Evolutionary conservation across 305 asterid species (phyloP).

Genomic region (Fraxinus sp.): DNA sequence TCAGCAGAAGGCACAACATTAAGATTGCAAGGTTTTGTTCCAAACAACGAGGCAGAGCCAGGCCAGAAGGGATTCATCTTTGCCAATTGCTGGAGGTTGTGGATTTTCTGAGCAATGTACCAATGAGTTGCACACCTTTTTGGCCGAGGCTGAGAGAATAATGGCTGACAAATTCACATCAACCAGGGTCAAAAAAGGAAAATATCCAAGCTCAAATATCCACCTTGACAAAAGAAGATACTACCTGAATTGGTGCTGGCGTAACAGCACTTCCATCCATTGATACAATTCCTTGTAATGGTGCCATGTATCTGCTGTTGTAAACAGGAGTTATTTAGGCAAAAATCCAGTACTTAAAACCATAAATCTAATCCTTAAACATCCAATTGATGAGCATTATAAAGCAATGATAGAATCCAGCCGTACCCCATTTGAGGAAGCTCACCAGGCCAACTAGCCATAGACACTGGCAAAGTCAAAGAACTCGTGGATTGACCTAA

Average conservation of each 20-base stretch:
- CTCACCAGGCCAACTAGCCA: constrained; percentile 86
- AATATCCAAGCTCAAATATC: neutral
- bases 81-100: constrained; percentile 65
- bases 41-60: constrained; percentile 55
- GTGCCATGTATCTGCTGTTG: constrained; percentile 79
- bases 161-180: constrained; percentile 43
- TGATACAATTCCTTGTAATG: constrained; percentile 84
- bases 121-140: constrained; percentile 94
- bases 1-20: constrained; percentile 53
- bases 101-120: constrained; percentile 85
- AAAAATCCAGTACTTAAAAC: constrained; percentile 11
- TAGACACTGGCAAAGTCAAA: neutral
- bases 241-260: constrained; percentile 69
- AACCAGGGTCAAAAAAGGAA: neutral
- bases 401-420: constrained; percentile 18
- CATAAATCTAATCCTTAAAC: constrained; percentile 21
- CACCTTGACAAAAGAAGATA: neutral
- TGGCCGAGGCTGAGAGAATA: constrained; percentile 82
- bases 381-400: constrained; percentile 20
- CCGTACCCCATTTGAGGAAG: constrained; percentile 93
- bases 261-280: constrained; percentile 68
- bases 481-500: neutral
- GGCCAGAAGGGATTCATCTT: constrained; percentile 85
- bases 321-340: constrained; percentile 30
- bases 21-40: constrained; percentile 45